These are phyloP conservation scores for Ascocoryne sarcoides DNA, from an alignment of 2,329 filamentous ascomycete genomes.

Conservation along the genomic window DNA sequence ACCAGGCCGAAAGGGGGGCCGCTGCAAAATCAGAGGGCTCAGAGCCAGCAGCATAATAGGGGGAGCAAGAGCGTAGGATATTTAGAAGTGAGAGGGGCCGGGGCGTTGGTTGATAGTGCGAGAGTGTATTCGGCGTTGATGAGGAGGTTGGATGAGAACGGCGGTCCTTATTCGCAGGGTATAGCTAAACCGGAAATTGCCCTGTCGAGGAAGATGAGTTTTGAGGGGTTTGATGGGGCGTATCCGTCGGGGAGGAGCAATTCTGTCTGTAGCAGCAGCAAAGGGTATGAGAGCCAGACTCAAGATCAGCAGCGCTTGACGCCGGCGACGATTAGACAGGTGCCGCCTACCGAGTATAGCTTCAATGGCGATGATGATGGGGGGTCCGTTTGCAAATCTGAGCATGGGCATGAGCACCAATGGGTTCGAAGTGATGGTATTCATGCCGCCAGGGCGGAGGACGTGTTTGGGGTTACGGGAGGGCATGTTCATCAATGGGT, in stretches of 20 bases:
- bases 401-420: conserved; percentile 7
- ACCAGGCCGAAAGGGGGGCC: conserved; percentile 18
- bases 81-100: conserved; percentile 9
- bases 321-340: conserved; percentile 21
- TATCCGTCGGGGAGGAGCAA: conserved; percentile 11
- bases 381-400: background rate
- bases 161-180: conserved; percentile 20
- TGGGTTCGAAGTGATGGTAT: conserved; percentile 10
- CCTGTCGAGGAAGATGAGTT: background rate
- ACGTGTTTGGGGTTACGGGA: conserved; percentile 12
- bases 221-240: background rate
- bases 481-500: conserved; percentile 18
- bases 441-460: conserved; percentile 6
- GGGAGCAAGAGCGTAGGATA: conserved; percentile 9
- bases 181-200: conserved; percentile 13
- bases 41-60: conserved; percentile 19
- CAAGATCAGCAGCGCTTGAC: conserved; percentile 8
- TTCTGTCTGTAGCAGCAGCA: conserved; percentile 13
- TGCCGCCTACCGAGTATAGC: conserved; percentile 10
- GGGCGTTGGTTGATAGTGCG: conserved; percentile 50
- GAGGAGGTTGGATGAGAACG: conserved; percentile 40
- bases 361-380: conserved; percentile 2
- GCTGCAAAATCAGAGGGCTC: conserved; percentile 23
- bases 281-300: too few species aligned
- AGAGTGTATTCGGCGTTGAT: conserved; percentile 58